Conservation (phyloP, 1,284 basidiomycete species). For the Naganishia sp. region DNA sequence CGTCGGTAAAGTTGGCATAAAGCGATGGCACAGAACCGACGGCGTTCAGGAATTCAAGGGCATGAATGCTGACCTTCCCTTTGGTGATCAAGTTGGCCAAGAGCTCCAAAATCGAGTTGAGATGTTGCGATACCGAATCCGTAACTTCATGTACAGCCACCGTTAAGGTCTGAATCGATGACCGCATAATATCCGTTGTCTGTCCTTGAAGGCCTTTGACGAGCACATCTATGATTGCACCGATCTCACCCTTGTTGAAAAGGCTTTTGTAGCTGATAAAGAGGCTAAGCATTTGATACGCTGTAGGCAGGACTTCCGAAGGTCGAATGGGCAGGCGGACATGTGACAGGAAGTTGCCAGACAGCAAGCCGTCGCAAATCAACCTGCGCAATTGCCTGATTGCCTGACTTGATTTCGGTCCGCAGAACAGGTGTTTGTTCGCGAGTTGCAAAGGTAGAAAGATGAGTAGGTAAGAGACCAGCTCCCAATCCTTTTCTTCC, state of each 20-base stretch:
- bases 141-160: conserved; percentile 88
- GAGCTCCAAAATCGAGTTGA: conserved; percentile 81
- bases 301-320: conserved; percentile 82
- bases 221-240: conserved; percentile 79
- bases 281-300: conserved; percentile 84
- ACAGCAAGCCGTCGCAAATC: conserved; percentile 40
- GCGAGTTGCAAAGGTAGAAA: conserved; percentile 87
- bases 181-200: conserved; percentile 43
- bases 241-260: conserved; percentile 64
- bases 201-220: conserved; percentile 67
- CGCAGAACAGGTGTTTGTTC: conserved; percentile 97
- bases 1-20: conserved; percentile 90
- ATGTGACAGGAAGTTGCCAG: conserved; percentile 53
- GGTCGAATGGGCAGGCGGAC: conserved; percentile 59
- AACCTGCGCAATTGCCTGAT: conserved; percentile 67
- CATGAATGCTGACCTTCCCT: conserved; percentile 89
- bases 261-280: conserved; percentile 83
- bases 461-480: conserved; percentile 87
- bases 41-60: conserved; percentile 87
- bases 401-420: conserved; percentile 69
- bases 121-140: conserved; percentile 75
- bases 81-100: conserved; percentile 94
- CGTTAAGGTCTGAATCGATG: conserved; percentile 81
- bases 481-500: conserved; percentile 84
- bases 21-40: conserved; percentile 77